Percentiles rank a stretch among this genome's conserved stretches.
Conservation (phyloP, 1,284 basidiomycete genomes). For the Ustilago trichophora region DNA sequence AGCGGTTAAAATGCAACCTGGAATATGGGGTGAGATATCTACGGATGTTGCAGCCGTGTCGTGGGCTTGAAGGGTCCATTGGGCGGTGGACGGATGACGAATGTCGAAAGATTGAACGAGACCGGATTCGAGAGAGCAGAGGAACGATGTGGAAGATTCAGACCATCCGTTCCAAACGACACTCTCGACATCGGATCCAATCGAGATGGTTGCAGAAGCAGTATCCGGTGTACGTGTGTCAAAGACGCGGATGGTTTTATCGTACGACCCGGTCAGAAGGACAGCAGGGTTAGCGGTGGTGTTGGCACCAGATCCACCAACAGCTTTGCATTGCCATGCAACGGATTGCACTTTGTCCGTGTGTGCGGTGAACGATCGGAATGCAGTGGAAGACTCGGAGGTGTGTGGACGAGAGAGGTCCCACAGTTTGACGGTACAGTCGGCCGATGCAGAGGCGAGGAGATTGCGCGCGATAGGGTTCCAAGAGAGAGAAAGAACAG, state of each 20-base stretch:
- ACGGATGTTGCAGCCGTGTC: slow-evolving; percentile 91
- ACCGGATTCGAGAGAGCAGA: slow-evolving; percentile 72
- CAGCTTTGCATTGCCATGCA: slow-evolving; percentile 79
- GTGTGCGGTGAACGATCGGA: slow-evolving; percentile 84
- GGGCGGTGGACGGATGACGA: slow-evolving; percentile 73
- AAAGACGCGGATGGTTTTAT: slow-evolving; percentile 90
- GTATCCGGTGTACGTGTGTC: slow-evolving; percentile 83
- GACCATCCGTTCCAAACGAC: slow-evolving; percentile 97
- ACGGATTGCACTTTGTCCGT: slow-evolving; percentile 97
- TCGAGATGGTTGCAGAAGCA: slow-evolving; percentile 79
- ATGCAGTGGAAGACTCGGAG: slow-evolving; percentile 71
- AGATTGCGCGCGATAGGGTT: slow-evolving; percentile 87
- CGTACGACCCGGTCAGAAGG: slow-evolving; percentile 89
- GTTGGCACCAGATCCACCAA: slow-evolving; percentile 11
- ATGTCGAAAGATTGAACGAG: slow-evolving; percentile 83
- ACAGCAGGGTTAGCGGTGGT: slow-evolving; percentile 76
- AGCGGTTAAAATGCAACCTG: slow-evolving; percentile 89
- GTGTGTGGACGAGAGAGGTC: slow-evolving; percentile 78
- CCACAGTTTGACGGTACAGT: slow-evolving; percentile 96
- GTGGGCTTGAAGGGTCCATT: slow-evolving; percentile 92
- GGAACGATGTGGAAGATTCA: slow-evolving; percentile 79
- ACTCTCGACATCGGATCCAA: slow-evolving; percentile 91
- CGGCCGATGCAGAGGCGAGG: slow-evolving; percentile 89
- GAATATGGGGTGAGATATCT: slow-evolving; percentile 89
- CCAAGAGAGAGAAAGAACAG: slow-evolving; percentile 91